Base-by-base conservation (phyloP, 345 rosid species). In the Carallia pectinifolia region DNA sequence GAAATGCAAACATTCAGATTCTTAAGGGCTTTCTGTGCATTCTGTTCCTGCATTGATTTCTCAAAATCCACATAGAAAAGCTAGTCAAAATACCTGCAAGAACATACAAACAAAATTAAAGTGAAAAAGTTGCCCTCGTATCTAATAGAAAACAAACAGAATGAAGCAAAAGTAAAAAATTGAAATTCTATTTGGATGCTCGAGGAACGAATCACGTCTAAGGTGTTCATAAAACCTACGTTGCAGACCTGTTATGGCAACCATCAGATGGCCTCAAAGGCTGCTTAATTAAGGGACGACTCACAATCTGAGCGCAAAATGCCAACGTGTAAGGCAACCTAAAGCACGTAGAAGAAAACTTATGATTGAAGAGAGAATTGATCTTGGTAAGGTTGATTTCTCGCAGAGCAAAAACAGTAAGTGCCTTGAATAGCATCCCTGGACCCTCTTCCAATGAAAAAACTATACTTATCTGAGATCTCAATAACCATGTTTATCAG, bases 391-490 rank as follows among this genome's bases (percentile, higher is more conserved):
- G 97, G 81, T 95, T 95, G 72, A 92, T 89, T 76, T 89, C 81
- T 75, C 98, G 81, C 38, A 88, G 83, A 58, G 99, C 93, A 87
- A 95, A 95, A 70, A 92, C 98, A 64, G 98, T 97, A 77, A 92
- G 98, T 69, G 97, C 98, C 85, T 95, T 92, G 84, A 95, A 95
- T 77, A 95, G 98, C 59, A 87, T 78, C 59, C 99, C 99, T 48
- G 98, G 97, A 67, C 99, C 99, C 78, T 88, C 93, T 85, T 92
- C 99, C 67, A 92, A 80, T 13, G 98, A 89, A 82, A 95, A 95
- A 48, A 92, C 97, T 70, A 90, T 88, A 77, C 97, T 93, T 34
- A 97, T 91, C 98, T 93, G 82, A 55, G 67, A 80, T 66, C 66
- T 56, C 53, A 80, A 66, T 48, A 72, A 52, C 48, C 23, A 64